Base-by-base conservation (phyloP, 2,329 filamentous ascomycete species). In the Tolypocladium album region DNA sequence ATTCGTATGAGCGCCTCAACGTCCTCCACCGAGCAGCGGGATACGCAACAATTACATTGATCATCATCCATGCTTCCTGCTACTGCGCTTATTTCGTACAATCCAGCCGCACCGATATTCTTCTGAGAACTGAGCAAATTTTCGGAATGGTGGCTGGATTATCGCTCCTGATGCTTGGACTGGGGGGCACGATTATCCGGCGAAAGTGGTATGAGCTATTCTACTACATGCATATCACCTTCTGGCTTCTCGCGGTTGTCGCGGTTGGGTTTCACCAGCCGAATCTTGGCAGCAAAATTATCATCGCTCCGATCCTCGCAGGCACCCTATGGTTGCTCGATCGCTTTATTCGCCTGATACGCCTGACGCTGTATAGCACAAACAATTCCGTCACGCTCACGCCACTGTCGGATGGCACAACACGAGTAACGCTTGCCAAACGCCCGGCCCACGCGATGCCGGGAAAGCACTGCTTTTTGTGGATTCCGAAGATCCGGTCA, bases 381-480 rank as follows among this genome's bases (percentile, higher is more conserved):
- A 81, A 81, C 68, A 84, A 84, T 66, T 69, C 72, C 17, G 82
- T 78, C 2, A 80, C 73, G 0, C 67, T 86, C n/a, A 75, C 77
- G 31, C 79, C 83, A 6, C 76, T 86, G 4, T 73, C 81, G 8
- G 72, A 80, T 59, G 79, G 81, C 4, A 82, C 77, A 56, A 84
- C 82, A 22, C 79, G 81, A 43, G 76, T 86, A n/a, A 74, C 78
- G 0, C 71, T 86, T 39, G 71, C 75, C 57, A 81, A 82, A 68
- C 75, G 78, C 3, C 78, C 79, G 1, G 61, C 75, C 0, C 70
- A 72, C 2, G 78, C 79, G 1, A 69, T 72, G 2, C 77, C 84
- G 0, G 85, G 84, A 1, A 81, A 82, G 62, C 85, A 88, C 67
- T 83, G 82, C 64, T 87, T 86, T 66, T 70, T 88, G 38, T 88